These are phyloP conservation scores for Protostelium mycophagum DNA, from an alignment of 78 protist genomes.

Conservation along the genomic window DNA sequence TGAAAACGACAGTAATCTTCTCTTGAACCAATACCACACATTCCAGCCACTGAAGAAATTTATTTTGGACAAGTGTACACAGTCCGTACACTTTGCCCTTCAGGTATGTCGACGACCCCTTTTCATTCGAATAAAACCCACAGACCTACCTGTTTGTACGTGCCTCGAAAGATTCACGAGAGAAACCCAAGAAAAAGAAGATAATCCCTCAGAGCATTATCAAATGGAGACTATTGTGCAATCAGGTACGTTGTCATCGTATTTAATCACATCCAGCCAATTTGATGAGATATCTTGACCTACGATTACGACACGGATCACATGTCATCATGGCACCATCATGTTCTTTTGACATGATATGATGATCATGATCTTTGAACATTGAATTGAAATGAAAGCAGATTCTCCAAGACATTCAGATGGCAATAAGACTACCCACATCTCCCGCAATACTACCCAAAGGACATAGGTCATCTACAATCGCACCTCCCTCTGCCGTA, in stretches of 20 bases:
- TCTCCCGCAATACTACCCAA: not conserved
- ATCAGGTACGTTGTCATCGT: no score
- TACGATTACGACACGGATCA: no score
- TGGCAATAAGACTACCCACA: not conserved
- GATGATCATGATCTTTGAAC: no score
- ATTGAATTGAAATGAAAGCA: no score
- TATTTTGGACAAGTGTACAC: not conserved
- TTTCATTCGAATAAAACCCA: not conserved
- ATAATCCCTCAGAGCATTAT: not conserved
- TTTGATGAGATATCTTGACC: no score
- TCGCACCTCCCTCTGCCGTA: not conserved
- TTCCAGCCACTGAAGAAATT: not conserved
- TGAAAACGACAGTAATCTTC: not conserved
- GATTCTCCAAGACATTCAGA: not conserved
- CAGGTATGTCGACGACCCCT: not conserved
- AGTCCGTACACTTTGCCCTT: not conserved
- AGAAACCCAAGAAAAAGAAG: not conserved
- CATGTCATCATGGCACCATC: no score
- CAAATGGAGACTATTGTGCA: not conserved
- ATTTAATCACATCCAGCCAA: no score
- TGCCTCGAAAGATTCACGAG: not conserved
- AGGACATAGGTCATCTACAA: not conserved
- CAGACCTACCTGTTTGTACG: not conserved
- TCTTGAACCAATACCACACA: not conserved
- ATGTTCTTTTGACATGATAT: no score